These are phyloP conservation scores for Aspergillus spinulosporus DNA, from an alignment of 2,329 filamentous ascomycete species.

Conservation along the genomic window DNA sequence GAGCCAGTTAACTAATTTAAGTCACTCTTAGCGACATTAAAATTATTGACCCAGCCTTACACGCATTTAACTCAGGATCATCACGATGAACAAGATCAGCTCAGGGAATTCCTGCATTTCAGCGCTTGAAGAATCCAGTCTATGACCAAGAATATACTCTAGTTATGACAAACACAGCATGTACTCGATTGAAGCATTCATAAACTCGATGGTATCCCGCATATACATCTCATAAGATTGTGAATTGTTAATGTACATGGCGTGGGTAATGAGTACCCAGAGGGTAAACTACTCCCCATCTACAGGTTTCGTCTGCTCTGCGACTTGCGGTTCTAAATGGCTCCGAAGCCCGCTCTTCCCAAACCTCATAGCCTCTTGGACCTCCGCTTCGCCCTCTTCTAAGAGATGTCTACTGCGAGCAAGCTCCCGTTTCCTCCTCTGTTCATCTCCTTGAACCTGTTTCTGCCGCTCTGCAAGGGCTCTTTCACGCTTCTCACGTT, in stretches of 20 bases:
- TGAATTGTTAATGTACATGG: background rate
- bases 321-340: slow-evolving; percentile 34
- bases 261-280: background rate
- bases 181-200: background rate
- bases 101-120: background rate
- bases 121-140: background rate
- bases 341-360: slow-evolving; percentile 45
- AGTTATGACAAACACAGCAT: background rate
- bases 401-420: slow-evolving; percentile 44
- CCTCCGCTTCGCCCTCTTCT: slow-evolving; percentile 45
- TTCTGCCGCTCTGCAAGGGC: slow-evolving; percentile 47
- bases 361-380: slow-evolving; percentile 46
- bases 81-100: background rate
- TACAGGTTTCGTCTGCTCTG: slow-evolving; percentile 19
- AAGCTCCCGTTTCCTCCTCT: slow-evolving; percentile 41
- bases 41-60: background rate
- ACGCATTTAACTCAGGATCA: background rate
- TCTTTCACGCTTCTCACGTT: slow-evolving; percentile 47
- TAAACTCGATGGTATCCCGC: background rate
- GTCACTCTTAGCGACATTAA: background rate
- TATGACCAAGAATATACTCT: slow-evolving; percentile 8
- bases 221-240: background rate
- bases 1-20: slow-evolving; percentile 10
- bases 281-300: slow-evolving; percentile 3
- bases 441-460: slow-evolving; percentile 46